Percentiles rank a stretch among this genome's conserved stretches.
Conservation (phyloP, 108 stramenopile genomes). For the Nitzschia sp. region DNA sequence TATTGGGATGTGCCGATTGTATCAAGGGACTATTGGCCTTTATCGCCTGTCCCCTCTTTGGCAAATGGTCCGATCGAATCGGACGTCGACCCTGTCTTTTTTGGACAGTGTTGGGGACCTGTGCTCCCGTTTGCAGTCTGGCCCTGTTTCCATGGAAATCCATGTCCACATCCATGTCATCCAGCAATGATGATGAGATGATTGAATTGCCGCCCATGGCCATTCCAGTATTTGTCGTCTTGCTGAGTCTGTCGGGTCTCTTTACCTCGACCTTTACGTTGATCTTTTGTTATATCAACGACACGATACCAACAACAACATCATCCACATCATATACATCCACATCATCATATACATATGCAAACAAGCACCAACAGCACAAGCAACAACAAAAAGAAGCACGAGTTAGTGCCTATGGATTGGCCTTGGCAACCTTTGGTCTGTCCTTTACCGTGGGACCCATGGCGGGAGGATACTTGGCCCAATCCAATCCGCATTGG, state of each 20-base stretch:
- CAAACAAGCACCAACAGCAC: too few relatives aligned
- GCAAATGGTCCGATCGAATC: conserved; percentile 81
- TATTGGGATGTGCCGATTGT: conserved; percentile 86
- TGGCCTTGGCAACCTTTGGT: conserved; percentile 94
- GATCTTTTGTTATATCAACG: conserved; percentile 96
- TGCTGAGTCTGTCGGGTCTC: conserved; percentile 84
- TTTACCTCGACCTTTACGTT: conserved; percentile 96
- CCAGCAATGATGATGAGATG: neutral
- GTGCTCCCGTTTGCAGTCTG: conserved; percentile 86
- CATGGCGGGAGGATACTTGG: conserved; percentile 91
- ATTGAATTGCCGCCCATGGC: conserved; percentile 27
- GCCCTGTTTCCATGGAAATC: conserved; percentile 70
- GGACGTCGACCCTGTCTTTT: conserved; percentile 87
- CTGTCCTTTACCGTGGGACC: conserved; percentile 96
- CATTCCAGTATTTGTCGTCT: conserved; percentile 66
- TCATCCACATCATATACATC: too few relatives aligned
- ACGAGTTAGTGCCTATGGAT: conserved; percentile 93
- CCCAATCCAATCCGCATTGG: conserved; percentile 47
- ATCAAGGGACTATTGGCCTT: conserved; percentile 92
- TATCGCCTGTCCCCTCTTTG: conserved; percentile 90
- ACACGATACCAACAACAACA: conserved; percentile 77
- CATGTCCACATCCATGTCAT: neutral
- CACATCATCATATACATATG: too few relatives aligned
- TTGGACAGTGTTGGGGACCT: conserved; percentile 89
- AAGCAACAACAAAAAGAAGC: conserved; percentile 68